A percentile compares a stretch with the other conserved stretches of the same genome.
phyloP scores from a whole-genome alignment of 176 grass and related monocot genomes.

The Oryza glaberrima region DNA sequence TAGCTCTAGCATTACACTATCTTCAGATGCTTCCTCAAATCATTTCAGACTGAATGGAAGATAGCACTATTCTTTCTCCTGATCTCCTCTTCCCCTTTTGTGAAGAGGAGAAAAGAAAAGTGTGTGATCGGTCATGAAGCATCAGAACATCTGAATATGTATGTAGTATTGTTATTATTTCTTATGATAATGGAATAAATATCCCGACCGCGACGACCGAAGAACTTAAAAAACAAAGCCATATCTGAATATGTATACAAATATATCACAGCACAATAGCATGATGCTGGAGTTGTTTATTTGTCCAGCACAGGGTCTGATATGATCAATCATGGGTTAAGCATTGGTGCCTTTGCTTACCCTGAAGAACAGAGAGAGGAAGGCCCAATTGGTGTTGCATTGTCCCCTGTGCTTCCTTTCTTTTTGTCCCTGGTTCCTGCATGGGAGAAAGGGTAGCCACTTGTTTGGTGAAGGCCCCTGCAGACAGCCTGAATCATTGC shows the following conservation, averaged over 20 bases:
- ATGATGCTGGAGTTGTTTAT: slow-evolving; percentile 1
- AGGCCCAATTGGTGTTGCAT: slow-evolving; percentile 2
- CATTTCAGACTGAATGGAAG: not conserved
- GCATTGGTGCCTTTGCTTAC: not conserved
- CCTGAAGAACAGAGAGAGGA: slow-evolving; percentile 12
- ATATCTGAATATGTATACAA: not conserved
- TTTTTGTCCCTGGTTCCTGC: slow-evolving; percentile 23
- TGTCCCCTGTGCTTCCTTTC: slow-evolving; percentile 2
- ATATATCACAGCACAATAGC: slow-evolving; percentile 16
- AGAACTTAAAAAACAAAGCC: not conserved
- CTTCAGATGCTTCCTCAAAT: slow-evolving; percentile 17
- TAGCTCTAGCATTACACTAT: slow-evolving; percentile 13
- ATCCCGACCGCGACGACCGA: not conserved
- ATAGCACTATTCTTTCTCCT: not conserved
- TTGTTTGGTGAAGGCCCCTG: slow-evolving; percentile 32
- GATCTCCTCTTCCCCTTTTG: not conserved
- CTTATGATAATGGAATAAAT: not conserved
- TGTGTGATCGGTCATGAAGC: slow-evolving; percentile 29
- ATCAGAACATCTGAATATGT: slow-evolving; percentile 39
- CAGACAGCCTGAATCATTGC: slow-evolving; percentile 50
- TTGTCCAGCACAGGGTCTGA: not conserved
- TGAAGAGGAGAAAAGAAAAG: slow-evolving; percentile 17
- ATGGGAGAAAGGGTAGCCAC: slow-evolving; percentile 35
- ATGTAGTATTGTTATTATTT: not conserved
- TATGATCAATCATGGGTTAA: slow-evolving; percentile 5